Evolutionary conservation across 1,284 basidiomycete species (phyloP).

Genomic region (Puccinia polysora): DNA sequence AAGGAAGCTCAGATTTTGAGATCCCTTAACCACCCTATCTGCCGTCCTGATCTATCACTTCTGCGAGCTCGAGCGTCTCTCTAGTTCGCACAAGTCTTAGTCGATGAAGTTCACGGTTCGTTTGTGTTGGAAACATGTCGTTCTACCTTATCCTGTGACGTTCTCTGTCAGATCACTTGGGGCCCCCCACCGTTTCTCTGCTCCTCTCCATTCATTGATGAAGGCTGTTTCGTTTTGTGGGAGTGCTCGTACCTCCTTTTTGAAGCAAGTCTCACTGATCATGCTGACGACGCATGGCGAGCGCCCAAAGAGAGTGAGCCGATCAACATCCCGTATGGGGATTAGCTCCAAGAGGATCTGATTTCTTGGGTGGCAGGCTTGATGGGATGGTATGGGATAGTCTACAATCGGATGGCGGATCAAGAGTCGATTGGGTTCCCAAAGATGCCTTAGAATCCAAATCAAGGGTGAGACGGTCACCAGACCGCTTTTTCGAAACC

Average conservation of each 20-base stretch:
- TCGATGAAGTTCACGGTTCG: constrained; percentile 22
- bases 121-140: constrained; percentile 24
- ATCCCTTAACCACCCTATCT: constrained; percentile 37
- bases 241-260: not conserved
- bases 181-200: not conserved
- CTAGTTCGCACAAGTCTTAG: not conserved
- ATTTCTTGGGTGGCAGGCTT: too few relatives aligned
- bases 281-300: not conserved
- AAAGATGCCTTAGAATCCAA: not conserved
- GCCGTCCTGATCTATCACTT: constrained; percentile 9
- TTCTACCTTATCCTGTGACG: not conserved
- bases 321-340: not conserved
- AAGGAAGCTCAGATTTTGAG: too few relatives aligned
- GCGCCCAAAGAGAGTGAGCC: not conserved
- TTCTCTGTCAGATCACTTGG: not conserved
- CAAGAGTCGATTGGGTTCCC: not conserved
- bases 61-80: too few relatives aligned
- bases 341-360: too few relatives aligned
- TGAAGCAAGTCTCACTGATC: not conserved
- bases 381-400: not conserved
- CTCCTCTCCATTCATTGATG: not conserved
- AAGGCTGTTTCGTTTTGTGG: not conserved
- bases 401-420: not conserved
- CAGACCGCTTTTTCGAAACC: constrained; percentile 43
- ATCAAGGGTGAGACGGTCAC: too few relatives aligned